phyloP scores from a whole-genome alignment of 1,284 basidiomycete genomes.

The Phylloboletellus chloephorus region DNA sequence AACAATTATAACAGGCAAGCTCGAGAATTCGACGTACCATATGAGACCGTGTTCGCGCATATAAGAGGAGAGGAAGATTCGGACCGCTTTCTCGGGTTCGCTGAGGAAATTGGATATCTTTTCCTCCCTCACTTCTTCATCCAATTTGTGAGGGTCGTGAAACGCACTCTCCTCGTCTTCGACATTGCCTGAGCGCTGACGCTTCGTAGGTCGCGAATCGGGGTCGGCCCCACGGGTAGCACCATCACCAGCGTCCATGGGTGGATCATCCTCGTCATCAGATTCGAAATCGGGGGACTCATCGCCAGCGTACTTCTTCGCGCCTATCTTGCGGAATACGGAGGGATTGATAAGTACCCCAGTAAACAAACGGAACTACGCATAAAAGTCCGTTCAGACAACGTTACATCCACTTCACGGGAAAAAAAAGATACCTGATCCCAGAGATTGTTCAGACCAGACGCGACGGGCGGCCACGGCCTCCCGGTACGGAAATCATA shows the following conservation, averaged over 20 bases:
- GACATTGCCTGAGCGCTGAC: slow-evolving; percentile 13
- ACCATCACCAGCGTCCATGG: slow-evolving; percentile 4
- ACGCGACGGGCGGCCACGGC: slow-evolving; percentile 43
- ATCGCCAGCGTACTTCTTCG: slow-evolving; percentile 23
- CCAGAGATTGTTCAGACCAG: slow-evolving; percentile 49
- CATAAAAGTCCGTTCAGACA: slow-evolving; percentile 5
- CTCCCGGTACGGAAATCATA: slow-evolving; percentile 52
- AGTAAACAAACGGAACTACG: slow-evolving; percentile 51
- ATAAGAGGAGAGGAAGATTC: slow-evolving; percentile 61
- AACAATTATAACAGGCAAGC: background rate
- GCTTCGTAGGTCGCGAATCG: slow-evolving; percentile 19
- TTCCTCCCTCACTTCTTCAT: slow-evolving; percentile 38
- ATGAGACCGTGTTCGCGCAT: slow-evolving; percentile 58
- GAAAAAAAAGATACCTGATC: slow-evolving; percentile 43
- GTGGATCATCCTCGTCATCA: slow-evolving; percentile 25
- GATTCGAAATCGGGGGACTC: slow-evolving; percentile 27
- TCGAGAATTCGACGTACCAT: slow-evolving; percentile 39
- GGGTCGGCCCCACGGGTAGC: background rate
- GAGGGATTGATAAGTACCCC: slow-evolving; percentile 45
- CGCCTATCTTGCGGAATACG: slow-evolving; percentile 28
- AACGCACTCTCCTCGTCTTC: slow-evolving; percentile 33
- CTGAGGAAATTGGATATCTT: slow-evolving; percentile 49
- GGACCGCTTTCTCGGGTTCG: slow-evolving; percentile 48
- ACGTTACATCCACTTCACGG: background rate
- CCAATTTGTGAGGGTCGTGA: slow-evolving; percentile 32